These are phyloP conservation scores for Reutealis trisperma DNA, from an alignment of 345 rosid genomes.

Conservation along the genomic window DNA sequence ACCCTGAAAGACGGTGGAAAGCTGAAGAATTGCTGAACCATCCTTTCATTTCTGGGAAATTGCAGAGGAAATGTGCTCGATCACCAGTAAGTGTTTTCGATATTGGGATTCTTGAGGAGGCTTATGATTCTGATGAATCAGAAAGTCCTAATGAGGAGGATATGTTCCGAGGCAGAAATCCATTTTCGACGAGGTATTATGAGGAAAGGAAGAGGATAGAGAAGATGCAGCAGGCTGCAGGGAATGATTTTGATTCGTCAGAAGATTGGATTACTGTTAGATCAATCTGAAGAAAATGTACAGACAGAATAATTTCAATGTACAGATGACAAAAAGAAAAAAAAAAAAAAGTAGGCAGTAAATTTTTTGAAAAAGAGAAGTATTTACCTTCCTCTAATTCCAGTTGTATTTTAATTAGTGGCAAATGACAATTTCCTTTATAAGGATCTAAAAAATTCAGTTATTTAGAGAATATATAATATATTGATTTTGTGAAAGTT, in stretches of 20 bases:
- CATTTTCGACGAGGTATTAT: slow-evolving; percentile 14
- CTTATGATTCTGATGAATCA: slow-evolving; percentile 16
- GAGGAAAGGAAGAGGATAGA: background rate
- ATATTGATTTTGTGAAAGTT: too few species aligned
- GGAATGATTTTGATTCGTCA: slow-evolving; percentile 8
- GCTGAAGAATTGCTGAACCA: slow-evolving; percentile 38
- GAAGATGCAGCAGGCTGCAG: background rate
- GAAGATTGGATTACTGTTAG: slow-evolving; percentile 38
- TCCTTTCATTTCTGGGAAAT: slow-evolving; percentile 25
- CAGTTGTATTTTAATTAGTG: background rate
- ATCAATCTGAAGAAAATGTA: slow-evolving; percentile 19
- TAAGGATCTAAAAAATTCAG: background rate
- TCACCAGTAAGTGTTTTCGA: slow-evolving; percentile 35
- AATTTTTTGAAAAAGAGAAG: background rate
- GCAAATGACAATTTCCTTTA: background rate
- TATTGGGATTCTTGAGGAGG: slow-evolving; percentile 6
- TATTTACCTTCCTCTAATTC: background rate
- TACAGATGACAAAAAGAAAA: background rate
- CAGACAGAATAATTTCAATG: background rate
- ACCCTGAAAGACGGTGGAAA: slow-evolving; percentile 31
- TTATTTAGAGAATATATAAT: too few species aligned
- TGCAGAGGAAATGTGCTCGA: background rate
- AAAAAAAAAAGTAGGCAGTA: background rate
- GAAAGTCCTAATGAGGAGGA: background rate
- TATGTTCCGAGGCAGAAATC: slow-evolving; percentile 11